Percentiles rank a stretch among this genome's conserved stretches.
These are phyloP conservation scores for Erigeron canadensis DNA, from an alignment of 129 eudicot species.

Conservation along the genomic window DNA sequence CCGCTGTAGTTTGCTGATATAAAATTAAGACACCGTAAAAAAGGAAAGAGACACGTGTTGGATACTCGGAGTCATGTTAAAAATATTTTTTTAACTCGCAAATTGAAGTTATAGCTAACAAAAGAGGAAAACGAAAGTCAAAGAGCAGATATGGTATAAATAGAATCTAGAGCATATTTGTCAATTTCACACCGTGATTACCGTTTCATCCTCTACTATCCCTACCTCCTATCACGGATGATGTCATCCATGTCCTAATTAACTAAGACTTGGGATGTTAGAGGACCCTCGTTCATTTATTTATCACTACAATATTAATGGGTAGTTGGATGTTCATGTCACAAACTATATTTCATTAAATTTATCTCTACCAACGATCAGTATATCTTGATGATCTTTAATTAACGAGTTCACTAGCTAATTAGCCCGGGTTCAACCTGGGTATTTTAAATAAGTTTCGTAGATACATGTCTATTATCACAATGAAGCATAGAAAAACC, in stretches of 20 bases:
- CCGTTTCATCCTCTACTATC: conserved; percentile 19
- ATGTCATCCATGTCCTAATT: conserved; percentile 1
- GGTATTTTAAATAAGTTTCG: too few relatives aligned
- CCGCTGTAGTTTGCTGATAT: too few relatives aligned
- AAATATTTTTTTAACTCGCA: neutral
- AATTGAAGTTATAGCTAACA: neutral
- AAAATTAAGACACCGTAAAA: too few relatives aligned
- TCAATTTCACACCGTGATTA: conserved; percentile 42
- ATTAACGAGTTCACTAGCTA: too few relatives aligned
- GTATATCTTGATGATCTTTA: neutral
- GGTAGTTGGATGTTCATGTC: conserved; percentile 23
- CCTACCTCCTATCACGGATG: conserved; percentile 21
- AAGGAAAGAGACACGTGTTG: too few relatives aligned
- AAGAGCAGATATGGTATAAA: conserved; percentile 17
- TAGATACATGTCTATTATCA: too few relatives aligned
- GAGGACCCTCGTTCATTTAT: conserved; percentile 1
- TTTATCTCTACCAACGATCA: neutral
- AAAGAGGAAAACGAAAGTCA: conserved; percentile 13
- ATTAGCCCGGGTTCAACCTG: too few relatives aligned
- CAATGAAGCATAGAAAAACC: too few relatives aligned
- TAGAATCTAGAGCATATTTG: conserved; percentile 16
- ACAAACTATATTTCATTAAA: neutral
- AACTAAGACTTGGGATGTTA: conserved; percentile 4
- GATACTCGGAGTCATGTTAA: neutral
- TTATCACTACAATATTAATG: neutral